Evolutionary conservation across 768 basidiomycete genomes (phyloP).

Genomic region (Coprinopsis strossmayeri): DNA sequence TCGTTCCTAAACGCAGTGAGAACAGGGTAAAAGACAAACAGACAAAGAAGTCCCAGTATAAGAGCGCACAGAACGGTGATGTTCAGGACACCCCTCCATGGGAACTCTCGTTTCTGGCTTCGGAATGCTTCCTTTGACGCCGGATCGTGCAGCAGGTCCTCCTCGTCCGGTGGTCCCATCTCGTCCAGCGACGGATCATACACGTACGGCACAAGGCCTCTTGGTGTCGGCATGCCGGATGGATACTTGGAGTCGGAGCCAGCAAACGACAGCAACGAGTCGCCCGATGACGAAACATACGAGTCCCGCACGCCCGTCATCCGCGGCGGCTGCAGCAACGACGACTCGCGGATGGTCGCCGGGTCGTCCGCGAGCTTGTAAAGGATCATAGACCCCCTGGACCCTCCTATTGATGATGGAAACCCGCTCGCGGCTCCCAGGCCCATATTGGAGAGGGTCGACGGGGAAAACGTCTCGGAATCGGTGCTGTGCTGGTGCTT

Average conservation of each 20-base stretch:
- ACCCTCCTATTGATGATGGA: background rate
- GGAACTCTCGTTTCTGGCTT: slow-evolving; percentile 25
- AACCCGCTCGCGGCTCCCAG: slow-evolving; percentile 4
- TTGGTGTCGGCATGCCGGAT: slow-evolving; percentile 19
- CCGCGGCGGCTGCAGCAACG: slow-evolving; percentile 29
- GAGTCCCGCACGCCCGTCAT: slow-evolving; percentile 22
- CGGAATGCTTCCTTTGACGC: slow-evolving; percentile 24
- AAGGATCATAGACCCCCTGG: slow-evolving; percentile 55
- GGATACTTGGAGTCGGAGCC: slow-evolving; percentile 63
- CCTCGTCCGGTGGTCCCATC: slow-evolving; percentile 55
- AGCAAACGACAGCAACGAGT: slow-evolving; percentile 44
- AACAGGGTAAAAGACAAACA: slow-evolving; percentile 85
- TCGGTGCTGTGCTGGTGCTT: slow-evolving; percentile 8
- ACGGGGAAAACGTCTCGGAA: slow-evolving; percentile 11
- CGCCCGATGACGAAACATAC: slow-evolving; percentile 27
- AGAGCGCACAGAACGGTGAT: slow-evolving; percentile 61
- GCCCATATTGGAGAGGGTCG: slow-evolving; percentile 18
- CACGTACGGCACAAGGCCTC: slow-evolving; percentile 57
- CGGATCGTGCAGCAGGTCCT: slow-evolving; percentile 71
- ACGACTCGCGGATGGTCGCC: slow-evolving; percentile 16
- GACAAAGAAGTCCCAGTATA: slow-evolving; percentile 50
- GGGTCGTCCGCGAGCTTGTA: slow-evolving; percentile 49
- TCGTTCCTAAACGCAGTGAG: slow-evolving; percentile 37
- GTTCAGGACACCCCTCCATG: slow-evolving; percentile 53
- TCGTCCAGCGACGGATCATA: slow-evolving; percentile 61